Evolutionary conservation across 2,329 filamentous ascomycete species (phyloP), one percentile per base, ranked within the genome.

Genomic region (Colletotrichum sp.): DNA sequence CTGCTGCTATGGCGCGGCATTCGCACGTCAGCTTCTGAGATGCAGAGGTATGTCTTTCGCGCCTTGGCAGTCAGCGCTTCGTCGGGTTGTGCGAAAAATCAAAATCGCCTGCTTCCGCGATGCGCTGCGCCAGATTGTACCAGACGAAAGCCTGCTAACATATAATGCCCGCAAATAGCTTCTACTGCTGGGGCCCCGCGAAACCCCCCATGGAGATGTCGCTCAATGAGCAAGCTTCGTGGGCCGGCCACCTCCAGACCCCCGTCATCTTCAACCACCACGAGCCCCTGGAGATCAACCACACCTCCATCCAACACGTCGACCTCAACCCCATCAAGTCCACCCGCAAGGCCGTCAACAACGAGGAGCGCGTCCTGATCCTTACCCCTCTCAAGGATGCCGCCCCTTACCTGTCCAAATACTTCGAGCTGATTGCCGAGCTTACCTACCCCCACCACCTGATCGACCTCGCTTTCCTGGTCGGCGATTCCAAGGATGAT

Each of bases 201-300:
- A 98, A 98, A 88, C 92, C 97, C n/a, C 97, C 97, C 69, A 98
- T 98, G 93, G 93, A 97, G 79, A 98, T 99, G 95, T 92, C 94
- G 57, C 88, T 94, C 72, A 98, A 98, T 84, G 97, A 99, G 84
- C 94, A 96, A 85, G 93, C 93, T 77, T 91, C 95, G 79, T 99
- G 97, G 97, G 94, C 95, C 79, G 93, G 92, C 74, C 96, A 98
- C 83, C 89, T 97, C 78, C 93, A 96, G 81, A 99, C 97, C 5
- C 97, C 97, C 66, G 96, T 99, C 80, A 92, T 98, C 79, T 98
- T 98, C 90, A 99, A 99, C 88, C 95, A 96, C 86, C 97, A 99
- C 86, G 93, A 94, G 78, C 94, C 97, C 44, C 90, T 98, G 81
- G 92, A 95, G 83, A 89, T 99, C 87, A 97, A 98, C 85, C 92